These are phyloP conservation scores for Monosporascus sp. DNA, from an alignment of 2,329 filamentous ascomycete genomes.

Conservation along the genomic window DNA sequence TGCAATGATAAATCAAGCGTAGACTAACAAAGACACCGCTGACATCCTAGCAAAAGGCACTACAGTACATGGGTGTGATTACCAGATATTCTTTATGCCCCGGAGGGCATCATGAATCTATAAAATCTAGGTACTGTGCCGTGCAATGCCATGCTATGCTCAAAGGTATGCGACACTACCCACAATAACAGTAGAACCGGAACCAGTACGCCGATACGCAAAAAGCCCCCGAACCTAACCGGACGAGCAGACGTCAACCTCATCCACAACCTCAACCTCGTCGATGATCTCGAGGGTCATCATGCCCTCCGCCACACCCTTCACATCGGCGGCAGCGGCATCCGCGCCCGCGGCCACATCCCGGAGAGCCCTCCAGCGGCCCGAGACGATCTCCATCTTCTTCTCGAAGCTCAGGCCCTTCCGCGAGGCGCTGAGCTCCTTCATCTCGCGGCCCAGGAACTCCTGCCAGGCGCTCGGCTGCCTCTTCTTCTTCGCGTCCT, in stretches of 20 bases:
- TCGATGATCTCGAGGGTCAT: neutral
- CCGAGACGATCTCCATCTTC: conserved; percentile 60
- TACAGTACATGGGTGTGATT: too few relatives aligned
- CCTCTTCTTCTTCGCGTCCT: conserved; percentile 13
- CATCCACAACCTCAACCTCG: neutral
- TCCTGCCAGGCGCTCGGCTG: conserved; percentile 46
- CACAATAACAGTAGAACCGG: too few relatives aligned
- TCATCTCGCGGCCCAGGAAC: conserved; percentile 31
- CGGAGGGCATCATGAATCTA: too few relatives aligned
- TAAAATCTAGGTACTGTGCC: too few relatives aligned
- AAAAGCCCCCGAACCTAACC: neutral
- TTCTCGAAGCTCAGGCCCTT: conserved; percentile 48
- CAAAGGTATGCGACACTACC: neutral
- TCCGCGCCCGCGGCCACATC: neutral
- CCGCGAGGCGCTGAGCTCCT: conserved; percentile 18
- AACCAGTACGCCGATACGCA: too few relatives aligned
- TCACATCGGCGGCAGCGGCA: conserved; percentile 9
- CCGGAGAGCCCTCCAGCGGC: conserved; percentile 46
- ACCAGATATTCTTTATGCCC: too few relatives aligned
- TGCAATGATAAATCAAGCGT: too few relatives aligned
- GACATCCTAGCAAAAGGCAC: too few relatives aligned
- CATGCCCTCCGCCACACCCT: conserved; percentile 21
- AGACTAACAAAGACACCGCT: too few relatives aligned
- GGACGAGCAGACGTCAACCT: neutral
- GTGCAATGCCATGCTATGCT: too few relatives aligned